Evolutionary conservation across 2,329 filamentous ascomycete genomes (phyloP).

Genomic region (Lasiodiplodia sp.): DNA sequence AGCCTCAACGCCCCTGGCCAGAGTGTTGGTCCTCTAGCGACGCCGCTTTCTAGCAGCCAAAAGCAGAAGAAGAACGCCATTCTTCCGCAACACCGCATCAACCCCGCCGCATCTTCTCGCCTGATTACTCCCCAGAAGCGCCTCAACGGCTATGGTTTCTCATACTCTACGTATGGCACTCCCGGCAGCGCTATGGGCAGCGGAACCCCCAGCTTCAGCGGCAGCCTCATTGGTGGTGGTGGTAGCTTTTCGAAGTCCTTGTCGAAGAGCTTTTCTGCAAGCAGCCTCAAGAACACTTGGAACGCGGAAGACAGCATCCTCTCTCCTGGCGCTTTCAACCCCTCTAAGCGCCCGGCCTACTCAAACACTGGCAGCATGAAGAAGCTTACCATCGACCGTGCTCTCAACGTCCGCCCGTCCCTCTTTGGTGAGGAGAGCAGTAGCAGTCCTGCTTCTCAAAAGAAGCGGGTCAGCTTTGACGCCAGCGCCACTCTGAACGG

Average conservation of each 20-base stretch:
- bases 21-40: conserved; percentile 87
- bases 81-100: conserved; percentile 86
- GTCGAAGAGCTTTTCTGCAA: conserved; percentile 87
- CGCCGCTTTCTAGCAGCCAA: conserved; percentile 78
- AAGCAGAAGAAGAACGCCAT: conserved; percentile 82
- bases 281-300: conserved; percentile 82
- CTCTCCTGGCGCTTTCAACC: conserved; percentile 82
- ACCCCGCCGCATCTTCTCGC: conserved; percentile 79
- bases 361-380: conserved; percentile 69
- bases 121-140: conserved; percentile 85
- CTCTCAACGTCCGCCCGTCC: conserved; percentile 71
- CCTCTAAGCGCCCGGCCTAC: conserved; percentile 55
- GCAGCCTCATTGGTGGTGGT: conserved; percentile 44
- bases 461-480: conserved; percentile 94
- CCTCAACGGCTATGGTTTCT: conserved; percentile 79
- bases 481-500: conserved; percentile 47
- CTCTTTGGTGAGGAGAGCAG: conserved; percentile 60
- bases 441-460: conserved; percentile 58
- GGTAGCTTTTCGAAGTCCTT: conserved; percentile 75
- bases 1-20: conserved; percentile 71
- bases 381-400: conserved; percentile 90
- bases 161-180: conserved; percentile 89
- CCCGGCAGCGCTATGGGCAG: conserved; percentile 75
- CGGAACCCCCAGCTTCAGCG: conserved; percentile 72
- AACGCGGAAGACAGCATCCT: conserved; percentile 86